phyloP scores from a whole-genome alignment of 129 eudicot species.

The Pulicaria dysenterica region DNA sequence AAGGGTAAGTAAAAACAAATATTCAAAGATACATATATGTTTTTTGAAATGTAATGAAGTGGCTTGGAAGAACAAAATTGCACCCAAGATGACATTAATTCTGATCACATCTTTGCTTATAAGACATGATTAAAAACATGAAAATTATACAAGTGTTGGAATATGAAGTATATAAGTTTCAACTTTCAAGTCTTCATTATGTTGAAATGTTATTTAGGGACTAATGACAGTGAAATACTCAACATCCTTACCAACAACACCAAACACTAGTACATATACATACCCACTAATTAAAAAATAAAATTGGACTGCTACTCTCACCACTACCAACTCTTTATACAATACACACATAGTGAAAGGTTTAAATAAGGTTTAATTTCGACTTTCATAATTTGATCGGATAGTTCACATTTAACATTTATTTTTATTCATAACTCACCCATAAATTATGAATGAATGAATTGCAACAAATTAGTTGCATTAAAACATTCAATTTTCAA shows the following conservation, averaged over 20 bases:
- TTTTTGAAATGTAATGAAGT: slow-evolving; percentile 42
- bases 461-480: too few relatives aligned
- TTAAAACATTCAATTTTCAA: too few relatives aligned
- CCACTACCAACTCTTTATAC: too few relatives aligned
- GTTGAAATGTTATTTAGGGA: slow-evolving; percentile 30
- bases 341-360: too few relatives aligned
- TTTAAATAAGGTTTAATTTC: too few relatives aligned
- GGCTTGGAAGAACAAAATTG: slow-evolving; percentile 70
- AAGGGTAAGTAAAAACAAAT: slow-evolving; percentile 21
- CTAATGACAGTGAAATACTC: slow-evolving; percentile 27
- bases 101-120: slow-evolving; percentile 61
- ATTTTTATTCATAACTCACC: too few relatives aligned
- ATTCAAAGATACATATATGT: slow-evolving; percentile 15
- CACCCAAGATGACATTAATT: slow-evolving; percentile 18
- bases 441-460: too few relatives aligned
- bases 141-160: slow-evolving; percentile 22
- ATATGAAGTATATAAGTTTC: not conserved
- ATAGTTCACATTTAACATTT: too few relatives aligned
- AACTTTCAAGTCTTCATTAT: slow-evolving; percentile 24
- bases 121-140: slow-evolving; percentile 49
- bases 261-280: slow-evolving; percentile 32
- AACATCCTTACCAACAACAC: slow-evolving; percentile 47
- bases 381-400: too few relatives aligned
- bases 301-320: too few relatives aligned
- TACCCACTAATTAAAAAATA: slow-evolving; percentile 1